Base-by-base conservation (phyloP, 108 stramenopile genomes). In the Fistulifera solaris region DNA sequence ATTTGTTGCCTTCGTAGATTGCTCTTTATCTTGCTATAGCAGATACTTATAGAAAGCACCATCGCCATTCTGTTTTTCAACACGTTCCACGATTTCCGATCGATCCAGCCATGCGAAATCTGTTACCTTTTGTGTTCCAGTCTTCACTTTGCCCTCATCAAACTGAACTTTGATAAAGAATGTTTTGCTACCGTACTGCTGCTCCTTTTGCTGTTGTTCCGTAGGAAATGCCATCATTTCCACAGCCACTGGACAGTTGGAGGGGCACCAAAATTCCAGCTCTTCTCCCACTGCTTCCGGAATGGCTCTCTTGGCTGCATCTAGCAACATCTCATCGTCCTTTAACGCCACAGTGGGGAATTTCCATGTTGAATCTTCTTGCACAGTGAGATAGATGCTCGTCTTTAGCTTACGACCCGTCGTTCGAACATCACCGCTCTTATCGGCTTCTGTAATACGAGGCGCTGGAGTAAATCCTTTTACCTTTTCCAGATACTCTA, bases 401-500 rank as follows among this genome's bases (percentile, higher is more conserved):
- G 67, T 75, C 63, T 83, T 84, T 1, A 92, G 62, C 40, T 56
- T 68, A 23, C 90, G 79, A 59, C 87, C 71, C 57, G 69, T 59
- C 2, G 90, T 87, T 41, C 69, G 59, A 16, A 83, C 56, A 44
- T 76, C 60, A 10, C 86, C 86, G 18, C 62, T 64, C 52, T 66
- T 51, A 48, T 92, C 90, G n/a, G 86, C 86, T 50, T 83, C 76
- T 21, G 89, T 87, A 48, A 76, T 78, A n/a, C 85, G 72, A 5
- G 89, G 82, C n/a, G 84, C 82, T 24, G 85, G 83, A 14, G 65
- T 67, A 50, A 79, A 87, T 50, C 65, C 65, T n/a, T 40, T 42
- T 18, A 22, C 18, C 49, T 21, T 53, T 19, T 48, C 38, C 11
- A 40, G 21, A 2, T 39, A 19, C 5, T 22, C 14, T 10, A 52